Percentiles rank a stretch among this genome's conserved stretches.
These are phyloP conservation scores for Mycosphaerella arachidis DNA, from an alignment of 2,329 filamentous ascomycete genomes.

Conservation along the genomic window DNA sequence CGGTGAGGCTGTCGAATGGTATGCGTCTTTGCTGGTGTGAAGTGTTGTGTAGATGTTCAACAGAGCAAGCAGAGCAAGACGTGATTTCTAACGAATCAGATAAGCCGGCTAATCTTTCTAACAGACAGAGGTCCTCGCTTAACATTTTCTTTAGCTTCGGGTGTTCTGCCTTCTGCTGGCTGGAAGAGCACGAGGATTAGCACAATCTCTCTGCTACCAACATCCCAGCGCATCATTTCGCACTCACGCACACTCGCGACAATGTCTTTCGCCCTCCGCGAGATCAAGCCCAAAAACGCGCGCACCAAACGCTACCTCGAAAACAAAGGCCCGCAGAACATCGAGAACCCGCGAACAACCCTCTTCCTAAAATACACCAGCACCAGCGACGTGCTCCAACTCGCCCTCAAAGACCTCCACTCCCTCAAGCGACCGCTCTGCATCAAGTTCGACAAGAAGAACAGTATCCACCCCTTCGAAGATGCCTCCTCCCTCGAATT, in stretches of 20 bases:
- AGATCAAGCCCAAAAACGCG: conserved; percentile 60
- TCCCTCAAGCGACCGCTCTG: conserved; percentile 78
- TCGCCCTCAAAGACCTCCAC: conserved; percentile 79
- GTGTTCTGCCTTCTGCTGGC: not conserved
- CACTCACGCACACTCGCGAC: not conserved
- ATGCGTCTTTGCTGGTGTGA: not conserved
- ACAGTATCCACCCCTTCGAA: conserved; percentile 90
- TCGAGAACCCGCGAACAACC: conserved; percentile 85
- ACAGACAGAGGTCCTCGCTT: not conserved
- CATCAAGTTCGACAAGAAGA: conserved; percentile 96
- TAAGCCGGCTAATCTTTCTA: not conserved
- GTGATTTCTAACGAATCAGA: not conserved
- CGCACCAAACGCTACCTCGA: conserved; percentile 93
- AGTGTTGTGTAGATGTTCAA: not conserved
- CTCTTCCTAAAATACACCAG: conserved; percentile 85
- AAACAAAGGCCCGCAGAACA: conserved; percentile 80
- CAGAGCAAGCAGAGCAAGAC: not conserved
- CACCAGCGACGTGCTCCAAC: conserved; percentile 76
- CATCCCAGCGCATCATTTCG: not conserved
- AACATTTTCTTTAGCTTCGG: not conserved
- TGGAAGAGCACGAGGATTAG: not conserved
- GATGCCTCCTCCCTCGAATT: conserved; percentile 85
- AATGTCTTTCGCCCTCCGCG: conserved; percentile 55
- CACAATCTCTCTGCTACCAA: not conserved
- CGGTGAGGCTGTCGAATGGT: not conserved